Evolutionary conservation across 1,284 basidiomycete species (phyloP).

Genomic region (Cystobasidium sp.): DNA sequence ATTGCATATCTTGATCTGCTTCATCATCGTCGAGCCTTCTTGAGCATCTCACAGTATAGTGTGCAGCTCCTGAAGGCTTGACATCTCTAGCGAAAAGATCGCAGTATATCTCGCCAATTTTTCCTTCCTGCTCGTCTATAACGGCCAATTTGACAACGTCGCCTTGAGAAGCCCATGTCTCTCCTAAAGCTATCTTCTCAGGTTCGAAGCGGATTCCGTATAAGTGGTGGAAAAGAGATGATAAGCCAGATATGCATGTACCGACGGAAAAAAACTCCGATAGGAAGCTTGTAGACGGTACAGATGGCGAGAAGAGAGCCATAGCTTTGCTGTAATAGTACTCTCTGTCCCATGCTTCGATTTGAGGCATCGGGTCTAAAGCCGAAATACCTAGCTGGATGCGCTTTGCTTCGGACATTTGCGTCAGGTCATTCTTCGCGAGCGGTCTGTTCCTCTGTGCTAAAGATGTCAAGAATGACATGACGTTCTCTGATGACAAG

Average conservation of each 20-base stretch:
- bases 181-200: conserved; percentile 69
- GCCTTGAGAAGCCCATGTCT: conserved; percentile 77
- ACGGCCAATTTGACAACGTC: conserved; percentile 92
- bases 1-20: conserved; percentile 65
- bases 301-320: conserved; percentile 31
- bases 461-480: conserved; percentile 77
- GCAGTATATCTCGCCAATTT: conserved; percentile 92
- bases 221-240: conserved; percentile 78
- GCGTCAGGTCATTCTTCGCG: conserved; percentile 71
- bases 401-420: conserved; percentile 75
- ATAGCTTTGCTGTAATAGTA: conserved; percentile 63
- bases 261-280: conserved; percentile 74
- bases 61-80: conserved; percentile 89
- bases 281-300: conserved; percentile 61
- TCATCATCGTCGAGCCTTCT: conserved; percentile 90
- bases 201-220: conserved; percentile 80
- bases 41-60: conserved; percentile 96
- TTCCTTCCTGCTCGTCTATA: conserved; percentile 79
- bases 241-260: conserved; percentile 82
- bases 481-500: conserved; percentile 71
- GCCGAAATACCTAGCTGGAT: conserved; percentile 61
- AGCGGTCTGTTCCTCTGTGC: conserved; percentile 75
- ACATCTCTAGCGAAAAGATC: conserved; percentile 85
- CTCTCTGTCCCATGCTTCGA: conserved; percentile 92
- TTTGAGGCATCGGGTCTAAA: conserved; percentile 58